Base-by-base conservation (phyloP, 768 basidiomycete species). In the Phaffia tasmanica region DNA sequence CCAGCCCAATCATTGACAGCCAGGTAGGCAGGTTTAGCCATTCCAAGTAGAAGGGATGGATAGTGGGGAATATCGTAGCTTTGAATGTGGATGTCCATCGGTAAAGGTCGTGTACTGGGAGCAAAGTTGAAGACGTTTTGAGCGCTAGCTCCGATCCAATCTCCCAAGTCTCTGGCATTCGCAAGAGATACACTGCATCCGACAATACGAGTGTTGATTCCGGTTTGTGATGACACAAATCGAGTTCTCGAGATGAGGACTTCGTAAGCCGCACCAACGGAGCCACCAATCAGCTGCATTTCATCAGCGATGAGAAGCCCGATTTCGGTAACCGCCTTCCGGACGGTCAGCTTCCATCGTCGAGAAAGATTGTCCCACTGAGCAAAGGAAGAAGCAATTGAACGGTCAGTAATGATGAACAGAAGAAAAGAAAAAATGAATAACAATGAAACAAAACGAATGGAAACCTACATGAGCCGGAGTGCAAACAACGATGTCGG, bases 51-150 rank as follows among this genome's bases (percentile, higher is more conserved):
- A 51, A 99, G 80, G 0, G 92, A 95, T 0, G 95, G 92, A 84
- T 94, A 95, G 74, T 98, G 95, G n/a, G 92, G 89, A 56, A 92
- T 89, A 30, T 83, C 83, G 80, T 95, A 99, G 51, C 88, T 91
- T 73, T 99, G 95, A 9, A 99, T 79, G 73, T 98, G 93, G 57
- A 99, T 92, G 67, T 97, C 91, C 85, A 99, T 88, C 70, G 95
- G 92, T 15, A 97, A 79, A 2, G 94, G 92, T n/a, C 94, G 89
- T 19, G 93, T 91, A 71, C 90, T 90, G 61, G n/a, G 47, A 0
- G 92, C 86, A 77, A 99, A 95, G 79, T 97, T 99, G 85, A 98
- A 99, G 71, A 95, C 88, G 1, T 88, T 88, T 74, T 95, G 92
- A 3, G 87, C 85, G 0, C 87, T 86, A 0, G 87, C 91, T 46